A percentile compares a stretch with the other conserved stretches of the same genome.
phyloP scores from a whole-genome alignment of 805 yeast genomes.

The Nakazawaea wickerhamii region DNA sequence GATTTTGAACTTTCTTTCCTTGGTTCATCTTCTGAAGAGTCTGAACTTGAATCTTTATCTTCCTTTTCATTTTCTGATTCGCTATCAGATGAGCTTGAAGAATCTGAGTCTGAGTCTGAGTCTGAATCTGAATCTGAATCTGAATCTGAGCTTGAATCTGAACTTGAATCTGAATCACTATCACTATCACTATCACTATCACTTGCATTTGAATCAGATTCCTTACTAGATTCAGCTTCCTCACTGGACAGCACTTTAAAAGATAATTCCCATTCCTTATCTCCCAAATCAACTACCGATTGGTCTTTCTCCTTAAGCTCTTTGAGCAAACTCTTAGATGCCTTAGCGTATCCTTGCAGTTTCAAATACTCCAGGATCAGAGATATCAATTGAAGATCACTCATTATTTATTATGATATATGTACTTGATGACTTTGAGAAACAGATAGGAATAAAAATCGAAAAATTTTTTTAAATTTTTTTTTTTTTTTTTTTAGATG shows the following conservation, averaged over 20 bases:
- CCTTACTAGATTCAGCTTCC: slow-evolving; percentile 10
- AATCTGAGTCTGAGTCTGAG: slow-evolving; percentile 21
- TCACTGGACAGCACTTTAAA: slow-evolving; percentile 1
- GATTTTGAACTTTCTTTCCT: slow-evolving; percentile 5
- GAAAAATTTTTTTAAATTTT: slow-evolving; percentile 1
- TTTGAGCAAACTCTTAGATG: slow-evolving; percentile 19
- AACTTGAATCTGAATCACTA: slow-evolving; percentile 17
- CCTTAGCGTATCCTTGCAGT: slow-evolving; percentile 19
- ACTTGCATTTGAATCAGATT: slow-evolving; percentile 4
- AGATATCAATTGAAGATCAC: slow-evolving; percentile 9
- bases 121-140: slow-evolving; percentile 22
- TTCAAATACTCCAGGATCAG: slow-evolving; percentile 22
- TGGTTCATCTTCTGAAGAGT: slow-evolving; percentile 18
- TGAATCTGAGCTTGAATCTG: background rate
- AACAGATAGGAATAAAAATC: background rate
- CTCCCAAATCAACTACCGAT: slow-evolving; percentile 11
- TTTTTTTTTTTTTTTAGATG: background rate
- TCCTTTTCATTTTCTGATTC: background rate
- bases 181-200: slow-evolving; percentile 13
- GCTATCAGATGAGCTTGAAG: slow-evolving; percentile 8
- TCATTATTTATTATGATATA: background rate
- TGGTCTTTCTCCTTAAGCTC: slow-evolving; percentile 15
- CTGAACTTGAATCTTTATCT: slow-evolving; percentile 17
- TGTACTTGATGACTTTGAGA: too few species aligned
- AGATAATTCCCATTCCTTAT: slow-evolving; percentile 15